A percentile compares a stretch with the other conserved stretches of the same genome.
These are phyloP conservation scores for Alnus glutinosa DNA, from an alignment of 306 rosid genomes.

Conservation along the genomic window DNA sequence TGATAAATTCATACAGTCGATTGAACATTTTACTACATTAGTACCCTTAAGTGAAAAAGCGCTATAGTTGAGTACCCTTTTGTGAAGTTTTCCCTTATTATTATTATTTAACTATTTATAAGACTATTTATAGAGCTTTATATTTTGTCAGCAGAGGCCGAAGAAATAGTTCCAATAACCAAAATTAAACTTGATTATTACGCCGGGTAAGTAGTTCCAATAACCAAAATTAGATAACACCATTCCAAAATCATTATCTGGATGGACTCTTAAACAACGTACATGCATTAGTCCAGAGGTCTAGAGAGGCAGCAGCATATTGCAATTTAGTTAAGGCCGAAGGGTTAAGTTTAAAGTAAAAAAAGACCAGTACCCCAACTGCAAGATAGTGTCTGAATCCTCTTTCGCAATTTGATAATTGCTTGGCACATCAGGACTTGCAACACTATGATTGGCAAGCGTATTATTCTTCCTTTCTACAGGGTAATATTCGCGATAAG, in stretches of 20 bases:
- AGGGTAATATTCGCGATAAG: conserved; percentile 52
- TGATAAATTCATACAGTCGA: too few relatives aligned
- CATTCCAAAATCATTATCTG: not conserved
- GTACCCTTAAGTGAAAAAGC: too few relatives aligned
- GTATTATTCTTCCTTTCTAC: conserved; percentile 50
- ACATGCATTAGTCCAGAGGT: not conserved
- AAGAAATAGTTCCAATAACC: too few relatives aligned
- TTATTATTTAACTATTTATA: too few relatives aligned
- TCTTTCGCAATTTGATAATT: conserved; percentile 61
- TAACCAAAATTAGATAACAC: not conserved
- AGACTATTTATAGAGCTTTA: too few relatives aligned
- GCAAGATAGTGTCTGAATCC: conserved; percentile 89
- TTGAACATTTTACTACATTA: too few relatives aligned
- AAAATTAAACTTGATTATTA: not conserved
- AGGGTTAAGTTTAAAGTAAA: not conserved
- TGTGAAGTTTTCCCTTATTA: too few relatives aligned
- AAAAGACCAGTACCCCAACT: conserved; percentile 69
- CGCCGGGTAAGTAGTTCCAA: not conserved
- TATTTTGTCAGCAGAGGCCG: too few relatives aligned
- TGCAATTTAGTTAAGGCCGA: conserved; percentile 18
- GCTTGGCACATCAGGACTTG: conserved; percentile 42
- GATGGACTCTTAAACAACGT: not conserved
- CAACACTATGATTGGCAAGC: conserved; percentile 34
- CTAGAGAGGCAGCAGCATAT: conserved; percentile 16
- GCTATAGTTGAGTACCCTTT: too few relatives aligned